Percentiles rank a stretch among this genome's conserved stretches.
phyloP scores from a whole-genome alignment of 176 grass and related monocot genomes.

The Musa itinerans region DNA sequence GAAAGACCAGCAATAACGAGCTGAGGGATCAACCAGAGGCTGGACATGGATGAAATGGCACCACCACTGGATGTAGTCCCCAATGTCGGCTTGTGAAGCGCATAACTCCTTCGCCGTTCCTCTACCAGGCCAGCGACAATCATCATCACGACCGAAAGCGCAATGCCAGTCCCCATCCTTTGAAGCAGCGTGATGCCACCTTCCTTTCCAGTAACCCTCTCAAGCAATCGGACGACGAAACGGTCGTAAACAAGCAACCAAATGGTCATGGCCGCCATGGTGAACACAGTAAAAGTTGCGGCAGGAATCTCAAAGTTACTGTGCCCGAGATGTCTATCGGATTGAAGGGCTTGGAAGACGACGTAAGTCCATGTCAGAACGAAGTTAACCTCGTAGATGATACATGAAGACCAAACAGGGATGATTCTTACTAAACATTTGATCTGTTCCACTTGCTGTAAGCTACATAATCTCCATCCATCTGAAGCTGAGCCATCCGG shows the following conservation, averaged over 20 bases:
- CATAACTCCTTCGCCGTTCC: constrained; percentile 12
- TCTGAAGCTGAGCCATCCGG: constrained; percentile 17
- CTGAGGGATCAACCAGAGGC: constrained; percentile 59
- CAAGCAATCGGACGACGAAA: constrained; percentile 35
- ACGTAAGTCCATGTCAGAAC: constrained; percentile 52
- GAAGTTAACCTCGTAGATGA: constrained; percentile 37
- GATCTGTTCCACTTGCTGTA: constrained; percentile 67
- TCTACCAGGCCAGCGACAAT: constrained; percentile 36
- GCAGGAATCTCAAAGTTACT: constrained; percentile 39
- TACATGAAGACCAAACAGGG: constrained; percentile 43
- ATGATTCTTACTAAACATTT: constrained; percentile 62
- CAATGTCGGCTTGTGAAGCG: constrained; percentile 7
- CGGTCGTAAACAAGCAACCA: constrained; percentile 65
- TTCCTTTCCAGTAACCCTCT: constrained; percentile 25
- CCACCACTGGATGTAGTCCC: constrained; percentile 5
- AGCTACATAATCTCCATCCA: constrained; percentile 43
- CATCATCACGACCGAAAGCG: constrained; percentile 35
- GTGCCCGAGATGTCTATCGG: constrained; percentile 30
- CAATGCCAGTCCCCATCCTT: constrained; percentile 31
- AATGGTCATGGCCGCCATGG: constrained; percentile 50
- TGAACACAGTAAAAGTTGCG: constrained; percentile 59
- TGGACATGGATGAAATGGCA: constrained; percentile 28
- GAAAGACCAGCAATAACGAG: constrained; percentile 37
- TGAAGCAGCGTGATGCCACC: constrained; percentile 35
- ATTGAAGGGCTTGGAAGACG: constrained; percentile 44